Percentiles rank a stretch among this genome's conserved stretches.
Conservation (phyloP, 1,284 basidiomycete genomes). For the Ceratobasidium sp. region DNA sequence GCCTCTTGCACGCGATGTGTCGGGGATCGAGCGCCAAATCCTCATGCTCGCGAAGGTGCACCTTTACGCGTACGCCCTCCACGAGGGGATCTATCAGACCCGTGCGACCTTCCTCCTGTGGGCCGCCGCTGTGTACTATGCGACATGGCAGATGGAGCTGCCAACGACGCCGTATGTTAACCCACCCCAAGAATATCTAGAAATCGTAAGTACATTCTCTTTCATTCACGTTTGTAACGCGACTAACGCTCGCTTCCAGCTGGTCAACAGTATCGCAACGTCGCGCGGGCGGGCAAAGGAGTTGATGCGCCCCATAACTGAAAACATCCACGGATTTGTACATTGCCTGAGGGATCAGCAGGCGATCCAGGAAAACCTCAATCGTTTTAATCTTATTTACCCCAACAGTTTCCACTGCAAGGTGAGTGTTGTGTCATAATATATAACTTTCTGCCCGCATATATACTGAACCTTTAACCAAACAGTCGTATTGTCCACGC, state of each 20-base stretch:
- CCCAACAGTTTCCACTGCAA: constrained; percentile 28
- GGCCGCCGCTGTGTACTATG: not conserved
- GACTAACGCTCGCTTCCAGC: not conserved
- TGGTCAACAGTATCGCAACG: constrained; percentile 24
- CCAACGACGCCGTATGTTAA: not conserved
- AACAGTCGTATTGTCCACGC: not conserved
- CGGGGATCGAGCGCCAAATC: not conserved
- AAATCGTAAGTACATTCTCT: not conserved
- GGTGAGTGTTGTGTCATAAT: not conserved
- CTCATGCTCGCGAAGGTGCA: not conserved
- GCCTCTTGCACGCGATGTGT: constrained; percentile 1
- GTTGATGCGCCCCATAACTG: not conserved
- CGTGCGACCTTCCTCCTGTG: not conserved
- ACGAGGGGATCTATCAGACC: constrained; percentile 5
- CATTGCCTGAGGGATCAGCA: not conserved
- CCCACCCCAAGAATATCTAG: not conserved
- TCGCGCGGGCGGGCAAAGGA: constrained; percentile 22
- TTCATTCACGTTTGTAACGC: not conserved
- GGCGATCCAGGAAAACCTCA: not conserved
- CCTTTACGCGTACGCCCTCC: not conserved
- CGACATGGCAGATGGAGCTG: constrained; percentile 9
- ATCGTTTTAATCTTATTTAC: not conserved
- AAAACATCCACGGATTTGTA: not conserved
- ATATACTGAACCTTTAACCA: not conserved
- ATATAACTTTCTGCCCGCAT: too few relatives aligned